phyloP scores from a whole-genome alignment of 441 rosid genomes.

The Gossypium trilobum region DNA sequence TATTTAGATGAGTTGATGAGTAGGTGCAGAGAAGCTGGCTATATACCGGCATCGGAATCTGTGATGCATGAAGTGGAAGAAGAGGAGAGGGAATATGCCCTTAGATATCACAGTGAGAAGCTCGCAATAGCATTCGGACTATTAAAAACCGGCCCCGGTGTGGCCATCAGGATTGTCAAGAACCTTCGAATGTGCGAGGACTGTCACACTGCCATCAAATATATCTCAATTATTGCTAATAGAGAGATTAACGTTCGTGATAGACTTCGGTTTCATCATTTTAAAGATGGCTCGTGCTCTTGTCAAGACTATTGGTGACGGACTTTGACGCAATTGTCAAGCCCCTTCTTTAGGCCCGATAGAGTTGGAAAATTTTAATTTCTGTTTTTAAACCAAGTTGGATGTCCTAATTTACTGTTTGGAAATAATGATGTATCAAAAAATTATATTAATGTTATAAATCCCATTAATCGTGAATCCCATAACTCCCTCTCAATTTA shows the following conservation, averaged over 20 bases:
- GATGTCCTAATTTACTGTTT: too few species aligned
- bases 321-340: not conserved
- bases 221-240: constrained; percentile 42
- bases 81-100: constrained; percentile 73
- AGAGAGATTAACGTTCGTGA: constrained; percentile 72
- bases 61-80: constrained; percentile 82
- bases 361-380: too few species aligned
- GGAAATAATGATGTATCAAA: too few species aligned
- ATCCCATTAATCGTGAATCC: too few species aligned
- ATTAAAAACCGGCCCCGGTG: constrained; percentile 39
- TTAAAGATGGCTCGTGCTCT: constrained; percentile 60
- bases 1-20: constrained; percentile 61
- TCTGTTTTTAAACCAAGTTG: too few species aligned
- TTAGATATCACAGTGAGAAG: constrained; percentile 80
- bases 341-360: too few species aligned
- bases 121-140: constrained; percentile 76
- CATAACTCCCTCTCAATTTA: too few species aligned
- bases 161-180: constrained; percentile 47
- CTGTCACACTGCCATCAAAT: constrained; percentile 69
- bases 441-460: too few species aligned
- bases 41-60: constrained; percentile 41
- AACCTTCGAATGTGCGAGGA: constrained; percentile 80
- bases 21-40: constrained; percentile 63
- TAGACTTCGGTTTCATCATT: constrained; percentile 73
- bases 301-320: constrained; percentile 67